A percentile compares a stretch with the other conserved stretches of the same genome.
Conservation (phyloP, 768 basidiomycete genomes). For the Mycena filopes region DNA sequence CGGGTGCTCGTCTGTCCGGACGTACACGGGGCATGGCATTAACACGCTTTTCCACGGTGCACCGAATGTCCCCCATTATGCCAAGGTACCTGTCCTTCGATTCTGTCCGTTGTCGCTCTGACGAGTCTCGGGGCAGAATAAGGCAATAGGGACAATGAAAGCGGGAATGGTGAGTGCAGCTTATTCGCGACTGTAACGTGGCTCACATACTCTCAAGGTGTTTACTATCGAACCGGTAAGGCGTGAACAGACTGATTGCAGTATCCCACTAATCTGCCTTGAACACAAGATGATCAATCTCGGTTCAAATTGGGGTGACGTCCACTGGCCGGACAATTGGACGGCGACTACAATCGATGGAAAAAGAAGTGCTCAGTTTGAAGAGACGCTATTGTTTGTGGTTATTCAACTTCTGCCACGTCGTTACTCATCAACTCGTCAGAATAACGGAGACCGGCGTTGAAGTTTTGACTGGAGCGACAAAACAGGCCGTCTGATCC, state of each 20-base stretch:
- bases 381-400: constrained; percentile 93
- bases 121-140: constrained; percentile 57
- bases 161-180: constrained; percentile 83
- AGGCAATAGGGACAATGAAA: constrained; percentile 93
- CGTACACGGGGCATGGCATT: constrained; percentile 93
- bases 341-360: constrained; percentile 95
- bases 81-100: constrained; percentile 54
- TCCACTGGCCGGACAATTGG: constrained; percentile 97
- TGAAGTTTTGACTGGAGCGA: constrained; percentile 82
- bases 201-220: constrained; percentile 44
- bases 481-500: constrained; percentile 3
- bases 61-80: constrained; percentile 95
- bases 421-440: constrained; percentile 7
- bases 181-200: neutral
- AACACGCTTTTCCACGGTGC: constrained; percentile 86
- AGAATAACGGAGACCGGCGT: constrained; percentile 94
- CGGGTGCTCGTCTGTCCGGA: constrained; percentile 90
- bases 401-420: neutral
- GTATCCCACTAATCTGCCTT: constrained; percentile 16
- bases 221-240: constrained; percentile 86
- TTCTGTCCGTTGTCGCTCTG: neutral
- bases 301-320: constrained; percentile 78
- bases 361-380: constrained; percentile 93
- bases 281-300: constrained; percentile 87
- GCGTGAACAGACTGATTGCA: constrained; percentile 7